These are phyloP conservation scores for Colletotrichum lupini DNA, from an alignment of 2,329 filamentous ascomycete genomes.

Conservation along the genomic window DNA sequence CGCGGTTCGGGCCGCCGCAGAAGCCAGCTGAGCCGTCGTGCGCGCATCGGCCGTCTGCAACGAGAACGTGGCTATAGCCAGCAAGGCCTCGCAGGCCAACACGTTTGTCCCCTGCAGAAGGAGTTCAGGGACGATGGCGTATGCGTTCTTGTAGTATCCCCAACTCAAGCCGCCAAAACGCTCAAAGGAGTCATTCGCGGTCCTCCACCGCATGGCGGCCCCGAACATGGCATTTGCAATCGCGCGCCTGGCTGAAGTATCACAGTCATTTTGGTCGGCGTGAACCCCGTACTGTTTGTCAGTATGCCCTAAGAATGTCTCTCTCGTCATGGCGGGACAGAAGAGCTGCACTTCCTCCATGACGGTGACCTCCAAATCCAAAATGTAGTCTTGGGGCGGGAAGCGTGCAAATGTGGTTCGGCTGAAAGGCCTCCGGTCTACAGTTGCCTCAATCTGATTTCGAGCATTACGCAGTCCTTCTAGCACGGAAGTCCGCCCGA, in stretches of 20 bases:
- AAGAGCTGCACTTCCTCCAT: constrained; percentile 18
- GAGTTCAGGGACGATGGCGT: constrained; percentile 20
- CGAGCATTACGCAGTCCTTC: not conserved
- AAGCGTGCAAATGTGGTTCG: not conserved
- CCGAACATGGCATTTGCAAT: constrained; percentile 20
- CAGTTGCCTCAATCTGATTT: not conserved
- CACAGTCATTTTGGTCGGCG: not conserved
- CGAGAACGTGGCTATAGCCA: constrained; percentile 24
- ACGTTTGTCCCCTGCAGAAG: not conserved
- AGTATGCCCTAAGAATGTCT: constrained; percentile 1
- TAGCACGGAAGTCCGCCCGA: not conserved
- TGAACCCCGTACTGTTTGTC: constrained; percentile 4
- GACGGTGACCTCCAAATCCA: constrained; percentile 9
- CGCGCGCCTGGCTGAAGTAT: constrained; percentile 10
- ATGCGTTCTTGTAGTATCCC: constrained; percentile 33
- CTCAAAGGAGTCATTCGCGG: constrained; percentile 20
- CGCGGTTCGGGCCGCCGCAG: constrained; percentile 2
- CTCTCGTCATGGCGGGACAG: constrained; percentile 11
- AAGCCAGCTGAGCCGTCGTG: constrained; percentile 5
- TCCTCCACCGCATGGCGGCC: constrained; percentile 12
- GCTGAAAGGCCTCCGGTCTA: not conserved
- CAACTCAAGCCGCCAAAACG: constrained; percentile 6
- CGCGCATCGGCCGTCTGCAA: constrained; percentile 20
- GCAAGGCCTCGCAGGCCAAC: constrained; percentile 17
- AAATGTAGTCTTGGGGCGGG: constrained; percentile 6